A percentile compares a stretch with the other conserved stretches of the same genome.
phyloP scores from a whole-genome alignment of 148 eudicot genomes.

The Pouteria glomerata region DNA sequence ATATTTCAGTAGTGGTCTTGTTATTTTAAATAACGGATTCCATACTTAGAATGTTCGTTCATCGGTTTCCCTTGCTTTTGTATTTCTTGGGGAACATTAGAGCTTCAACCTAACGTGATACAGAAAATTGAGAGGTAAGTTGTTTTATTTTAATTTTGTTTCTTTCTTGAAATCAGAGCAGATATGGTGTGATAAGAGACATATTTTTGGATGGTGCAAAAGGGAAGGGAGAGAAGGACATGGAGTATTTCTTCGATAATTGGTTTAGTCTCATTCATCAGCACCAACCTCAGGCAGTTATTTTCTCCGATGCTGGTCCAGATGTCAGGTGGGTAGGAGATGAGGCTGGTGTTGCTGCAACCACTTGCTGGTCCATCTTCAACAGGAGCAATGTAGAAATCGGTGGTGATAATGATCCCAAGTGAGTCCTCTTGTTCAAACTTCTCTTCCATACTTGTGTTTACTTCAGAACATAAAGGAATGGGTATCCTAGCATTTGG shows the following conservation, averaged over 20 bases:
- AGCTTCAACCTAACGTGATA: neutral
- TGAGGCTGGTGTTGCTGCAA: conserved; percentile 63
- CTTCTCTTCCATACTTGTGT: neutral
- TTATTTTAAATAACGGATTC: no score
- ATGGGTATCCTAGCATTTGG: neutral
- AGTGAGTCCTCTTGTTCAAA: conserved; percentile 36
- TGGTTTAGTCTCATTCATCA: conserved; percentile 84
- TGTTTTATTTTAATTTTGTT: neutral
- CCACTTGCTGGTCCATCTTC: conserved; percentile 80
- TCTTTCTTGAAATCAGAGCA: conserved; percentile 17
- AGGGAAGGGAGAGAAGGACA: conserved; percentile 76
- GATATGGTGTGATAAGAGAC: conserved; percentile 70
- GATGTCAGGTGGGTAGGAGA: conserved; percentile 83
- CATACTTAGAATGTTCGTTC: neutral
- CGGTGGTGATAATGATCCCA: conserved; percentile 52
- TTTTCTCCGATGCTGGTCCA: conserved; percentile 89
- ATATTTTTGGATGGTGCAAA: conserved; percentile 81
- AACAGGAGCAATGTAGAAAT: conserved; percentile 53
- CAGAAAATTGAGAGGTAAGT: neutral
- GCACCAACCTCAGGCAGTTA: conserved; percentile 64
- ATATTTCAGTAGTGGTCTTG: no score
- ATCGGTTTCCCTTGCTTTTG: neutral
- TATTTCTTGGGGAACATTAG: neutral
- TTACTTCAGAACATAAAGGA: neutral
- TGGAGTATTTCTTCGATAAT: conserved; percentile 70